Evolutionary conservation across 306 rosid species (phyloP).

Genomic region (Sindora glabra): DNA sequence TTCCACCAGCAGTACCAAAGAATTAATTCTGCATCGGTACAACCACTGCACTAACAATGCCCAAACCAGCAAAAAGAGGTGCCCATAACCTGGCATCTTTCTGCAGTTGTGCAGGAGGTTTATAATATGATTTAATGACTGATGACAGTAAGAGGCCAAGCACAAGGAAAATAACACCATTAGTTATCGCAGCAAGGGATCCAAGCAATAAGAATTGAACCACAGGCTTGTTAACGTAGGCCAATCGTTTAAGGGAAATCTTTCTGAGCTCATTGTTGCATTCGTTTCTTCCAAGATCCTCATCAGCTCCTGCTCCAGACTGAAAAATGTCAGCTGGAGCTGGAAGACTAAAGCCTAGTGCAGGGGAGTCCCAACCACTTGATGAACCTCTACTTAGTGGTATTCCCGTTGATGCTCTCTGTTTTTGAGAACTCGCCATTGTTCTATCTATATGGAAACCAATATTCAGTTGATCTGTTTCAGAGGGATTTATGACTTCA

Average conservation of each 20-base stretch:
- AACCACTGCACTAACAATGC: slow-evolving; percentile 19
- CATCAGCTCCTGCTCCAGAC: slow-evolving; percentile 1
- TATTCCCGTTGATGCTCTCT: slow-evolving; percentile 12
- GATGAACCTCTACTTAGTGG: slow-evolving; percentile 52
- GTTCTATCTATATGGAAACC: slow-evolving; percentile 16
- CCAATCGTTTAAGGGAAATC: slow-evolving; percentile 47
- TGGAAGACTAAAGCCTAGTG: slow-evolving; percentile 27
- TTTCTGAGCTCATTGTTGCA: neutral
- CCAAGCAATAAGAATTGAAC: slow-evolving; percentile 52
- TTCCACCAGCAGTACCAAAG: slow-evolving; percentile 82
- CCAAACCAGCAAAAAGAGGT: slow-evolving; percentile 48
- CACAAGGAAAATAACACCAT: slow-evolving; percentile 58
- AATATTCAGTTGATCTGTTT: slow-evolving; percentile 15
- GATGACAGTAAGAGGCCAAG: slow-evolving; percentile 70
- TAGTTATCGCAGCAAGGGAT: slow-evolving; percentile 46
- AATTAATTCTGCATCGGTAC: slow-evolving; percentile 45
- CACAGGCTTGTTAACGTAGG: slow-evolving; percentile 64
- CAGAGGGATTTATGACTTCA: slow-evolving; percentile 5
- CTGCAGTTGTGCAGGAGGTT: slow-evolving; percentile 41
- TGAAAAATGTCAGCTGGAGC: slow-evolving; percentile 10
- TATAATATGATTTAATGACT: slow-evolving; percentile 47
- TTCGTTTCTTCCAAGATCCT: neutral
- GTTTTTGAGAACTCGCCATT: slow-evolving; percentile 12
- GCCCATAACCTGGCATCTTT: slow-evolving; percentile 66
- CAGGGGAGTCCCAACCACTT: slow-evolving; percentile 19